phyloP scores from a whole-genome alignment of 73 alveolate genomes.

The Symbiodinium natans region DNA sequence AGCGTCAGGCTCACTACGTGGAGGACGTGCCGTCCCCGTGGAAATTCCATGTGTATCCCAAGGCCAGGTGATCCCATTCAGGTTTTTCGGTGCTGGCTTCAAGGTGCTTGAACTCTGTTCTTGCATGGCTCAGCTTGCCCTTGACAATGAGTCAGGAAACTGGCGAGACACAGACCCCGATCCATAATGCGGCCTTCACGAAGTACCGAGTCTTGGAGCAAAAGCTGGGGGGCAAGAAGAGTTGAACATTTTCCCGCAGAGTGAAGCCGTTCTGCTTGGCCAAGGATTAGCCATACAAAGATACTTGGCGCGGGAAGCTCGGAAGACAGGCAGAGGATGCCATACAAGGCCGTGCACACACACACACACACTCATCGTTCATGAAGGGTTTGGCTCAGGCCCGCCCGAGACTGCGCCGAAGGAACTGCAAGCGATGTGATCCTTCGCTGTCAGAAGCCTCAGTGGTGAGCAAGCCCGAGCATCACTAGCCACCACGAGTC shows the following conservation, averaged over 20 bases:
- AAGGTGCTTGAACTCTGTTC: too few species aligned
- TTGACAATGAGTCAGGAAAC: neutral
- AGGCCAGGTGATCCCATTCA: neutral
- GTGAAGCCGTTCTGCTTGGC: neutral
- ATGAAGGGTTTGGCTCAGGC: too few species aligned
- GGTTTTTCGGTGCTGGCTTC: too few species aligned
- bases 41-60: conserved; percentile 18
- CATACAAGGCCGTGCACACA: too few species aligned
- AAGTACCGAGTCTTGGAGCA: neutral
- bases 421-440: conserved; percentile 32
- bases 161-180: neutral
- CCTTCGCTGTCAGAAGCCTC: conserved; percentile 28
- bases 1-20: neutral
- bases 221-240: too few species aligned
- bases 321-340: neutral
- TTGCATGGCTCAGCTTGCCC: too few species aligned
- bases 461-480: too few species aligned
- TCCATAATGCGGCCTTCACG: neutral
- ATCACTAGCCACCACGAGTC: too few species aligned
- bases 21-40: conserved; percentile 79
- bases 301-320: neutral
- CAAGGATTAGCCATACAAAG: neutral
- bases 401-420: neutral
- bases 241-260: neutral
- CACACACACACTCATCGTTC: too few species aligned